Evolutionary conservation across 495 filamentous ascomycete genomes (phyloP).

Genomic region (Penicillium psychrofluorescens): DNA sequence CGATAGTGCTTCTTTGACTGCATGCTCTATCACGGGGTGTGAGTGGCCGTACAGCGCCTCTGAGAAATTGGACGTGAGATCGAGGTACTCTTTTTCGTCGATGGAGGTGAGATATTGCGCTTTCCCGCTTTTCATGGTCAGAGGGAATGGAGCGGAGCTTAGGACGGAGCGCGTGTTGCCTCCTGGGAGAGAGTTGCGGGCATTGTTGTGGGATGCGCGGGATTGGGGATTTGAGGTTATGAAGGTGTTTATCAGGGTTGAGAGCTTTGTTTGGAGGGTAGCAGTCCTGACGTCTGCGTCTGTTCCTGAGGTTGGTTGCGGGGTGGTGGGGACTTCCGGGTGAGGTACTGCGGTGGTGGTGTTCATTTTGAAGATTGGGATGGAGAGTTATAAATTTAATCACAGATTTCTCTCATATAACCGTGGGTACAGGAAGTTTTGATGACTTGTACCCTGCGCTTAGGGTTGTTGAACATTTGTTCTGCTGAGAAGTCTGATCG

Average conservation of each 20-base stretch:
- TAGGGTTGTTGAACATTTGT: too few species aligned
- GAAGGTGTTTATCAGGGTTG: not conserved
- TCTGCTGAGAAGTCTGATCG: too few species aligned
- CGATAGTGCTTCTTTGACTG: slow-evolving; percentile 17
- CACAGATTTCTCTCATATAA: too few species aligned
- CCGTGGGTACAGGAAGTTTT: too few species aligned
- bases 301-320: too few species aligned
- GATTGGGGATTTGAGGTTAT: not conserved
- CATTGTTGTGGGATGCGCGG: slow-evolving; percentile 15
- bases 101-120: slow-evolving; percentile 23
- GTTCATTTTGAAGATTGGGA: too few species aligned
- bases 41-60: slow-evolving; percentile 43
- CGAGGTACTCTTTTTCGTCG: slow-evolving; percentile 37
- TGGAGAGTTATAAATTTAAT: too few species aligned
- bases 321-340: too few species aligned
- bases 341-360: too few species aligned
- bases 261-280: not conserved
- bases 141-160: slow-evolving; percentile 44
- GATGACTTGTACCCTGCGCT: too few species aligned
- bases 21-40: slow-evolving; percentile 24
- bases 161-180: slow-evolving; percentile 53
- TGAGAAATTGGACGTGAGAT: slow-evolving; percentile 37
- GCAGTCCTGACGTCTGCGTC: not conserved
- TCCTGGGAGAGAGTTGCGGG: slow-evolving; percentile 38
- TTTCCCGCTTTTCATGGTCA: slow-evolving; percentile 31